These are phyloP conservation scores for Chenopodium berlandieri DNA, from an alignment of 148 eudicot genomes.

Conservation along the genomic window DNA sequence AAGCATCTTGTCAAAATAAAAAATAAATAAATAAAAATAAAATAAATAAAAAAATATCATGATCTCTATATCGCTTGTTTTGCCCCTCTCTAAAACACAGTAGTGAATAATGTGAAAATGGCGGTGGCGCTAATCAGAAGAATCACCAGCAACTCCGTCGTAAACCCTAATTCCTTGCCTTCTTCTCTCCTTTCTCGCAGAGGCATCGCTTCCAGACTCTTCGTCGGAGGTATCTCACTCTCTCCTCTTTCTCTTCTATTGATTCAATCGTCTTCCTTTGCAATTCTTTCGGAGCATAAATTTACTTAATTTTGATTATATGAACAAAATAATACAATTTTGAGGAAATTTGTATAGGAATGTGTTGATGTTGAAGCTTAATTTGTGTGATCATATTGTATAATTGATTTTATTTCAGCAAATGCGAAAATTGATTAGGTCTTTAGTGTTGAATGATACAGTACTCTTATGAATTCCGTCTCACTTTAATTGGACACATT, in stretches of 20 bases:
- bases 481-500: too few species aligned
- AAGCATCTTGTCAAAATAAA: too few species aligned
- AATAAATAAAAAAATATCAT: too few species aligned
- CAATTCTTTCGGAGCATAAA: background rate
- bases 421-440: too few species aligned
- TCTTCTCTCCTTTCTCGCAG: slow-evolving; percentile 42
- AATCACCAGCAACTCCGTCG: slow-evolving; percentile 6
- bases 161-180: background rate
- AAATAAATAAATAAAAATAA: too few species aligned
- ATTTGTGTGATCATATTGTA: background rate
- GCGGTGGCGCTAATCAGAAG: slow-evolving; percentile 46
- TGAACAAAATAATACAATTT: too few species aligned
- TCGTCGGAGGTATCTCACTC: slow-evolving; percentile 52
- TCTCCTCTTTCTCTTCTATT: background rate
- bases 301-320: too few species aligned
- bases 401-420: too few species aligned
- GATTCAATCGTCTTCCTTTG: too few species aligned
- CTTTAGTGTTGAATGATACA: too few species aligned
- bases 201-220: slow-evolving; percentile 71
- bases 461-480: too few species aligned
- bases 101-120: slow-evolving; percentile 12
- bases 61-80: background rate
- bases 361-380: background rate
- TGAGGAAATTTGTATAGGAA: background rate
- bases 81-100: background rate